phyloP scores from a whole-genome alignment of 768 basidiomycete genomes.

The Pleurotus ostreatus region DNA sequence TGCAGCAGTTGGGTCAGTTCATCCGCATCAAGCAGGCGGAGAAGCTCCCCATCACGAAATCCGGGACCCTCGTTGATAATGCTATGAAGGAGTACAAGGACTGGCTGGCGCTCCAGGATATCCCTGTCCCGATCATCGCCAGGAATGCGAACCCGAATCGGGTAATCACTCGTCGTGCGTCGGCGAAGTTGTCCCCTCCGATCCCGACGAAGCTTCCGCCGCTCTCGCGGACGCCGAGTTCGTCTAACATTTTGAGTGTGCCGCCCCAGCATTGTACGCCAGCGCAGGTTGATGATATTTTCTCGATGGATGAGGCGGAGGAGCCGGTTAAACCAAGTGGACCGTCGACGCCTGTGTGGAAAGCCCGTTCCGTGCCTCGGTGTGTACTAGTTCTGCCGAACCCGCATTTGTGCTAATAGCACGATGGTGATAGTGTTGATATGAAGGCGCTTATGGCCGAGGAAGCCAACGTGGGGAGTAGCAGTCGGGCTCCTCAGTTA shows the following conservation, averaged over 20 bases:
- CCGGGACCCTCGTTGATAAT: conserved; percentile 42
- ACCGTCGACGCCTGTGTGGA: conserved; percentile 39
- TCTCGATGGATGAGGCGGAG: conserved; percentile 80
- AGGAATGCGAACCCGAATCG: conserved; percentile 7
- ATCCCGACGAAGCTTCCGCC: conserved; percentile 12
- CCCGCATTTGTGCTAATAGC: conserved; percentile 7
- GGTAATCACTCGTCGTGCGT: conserved; percentile 11
- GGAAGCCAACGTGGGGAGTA: conserved; percentile 21
- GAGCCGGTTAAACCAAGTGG: conserved; percentile 18
- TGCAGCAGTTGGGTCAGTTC: conserved; percentile 63
- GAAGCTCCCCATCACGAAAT: conserved; percentile 66
- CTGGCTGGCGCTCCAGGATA: conserved; percentile 70
- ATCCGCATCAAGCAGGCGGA: conserved; percentile 54
- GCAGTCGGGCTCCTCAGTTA: not conserved
- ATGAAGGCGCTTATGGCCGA: conserved; percentile 88
- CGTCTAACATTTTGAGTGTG: conserved; percentile 13
- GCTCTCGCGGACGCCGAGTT: conserved; percentile 14
- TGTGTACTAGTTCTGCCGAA: conserved; percentile 25
- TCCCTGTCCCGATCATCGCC: conserved; percentile 52
- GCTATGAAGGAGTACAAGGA: conserved; percentile 60
- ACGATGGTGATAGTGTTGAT: conserved; percentile 52
- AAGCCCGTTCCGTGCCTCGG: conserved; percentile 45
- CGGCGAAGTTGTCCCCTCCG: conserved; percentile 13
- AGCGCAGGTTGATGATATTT: conserved; percentile 63
- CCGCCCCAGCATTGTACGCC: conserved; percentile 18